These are phyloP conservation scores for Calonectria pteridis DNA, from an alignment of 2,329 filamentous ascomycete genomes.

Conservation along the genomic window DNA sequence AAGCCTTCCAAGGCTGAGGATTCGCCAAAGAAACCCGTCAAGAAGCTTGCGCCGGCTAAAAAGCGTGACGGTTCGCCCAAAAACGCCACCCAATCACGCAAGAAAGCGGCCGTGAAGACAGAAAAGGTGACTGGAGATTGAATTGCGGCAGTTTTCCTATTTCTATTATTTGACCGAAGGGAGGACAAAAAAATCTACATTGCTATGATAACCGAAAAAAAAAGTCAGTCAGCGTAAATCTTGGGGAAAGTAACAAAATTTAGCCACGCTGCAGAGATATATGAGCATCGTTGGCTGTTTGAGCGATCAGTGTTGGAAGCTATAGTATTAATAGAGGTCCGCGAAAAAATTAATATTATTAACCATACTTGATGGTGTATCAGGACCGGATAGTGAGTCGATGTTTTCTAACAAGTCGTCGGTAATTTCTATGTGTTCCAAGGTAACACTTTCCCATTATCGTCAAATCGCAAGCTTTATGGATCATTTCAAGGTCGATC, in stretches of 20 bases:
- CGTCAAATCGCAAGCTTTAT: not conserved
- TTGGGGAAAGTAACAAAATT: not conserved
- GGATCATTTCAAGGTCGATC: not conserved
- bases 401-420: not conserved
- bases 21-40: not conserved
- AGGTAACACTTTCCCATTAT: not conserved
- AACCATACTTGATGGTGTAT: not conserved
- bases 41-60: not conserved
- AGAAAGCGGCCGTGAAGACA: not conserved
- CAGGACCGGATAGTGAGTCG: not conserved
- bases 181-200: not conserved
- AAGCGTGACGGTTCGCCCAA: not conserved
- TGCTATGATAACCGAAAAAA: not conserved
- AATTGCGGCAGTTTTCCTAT: not conserved
- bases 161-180: not conserved
- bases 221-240: not conserved
- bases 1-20: not conserved
- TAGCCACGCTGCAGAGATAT: not conserved
- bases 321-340: constrained; percentile 3
- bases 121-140: too few species aligned
- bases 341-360: constrained; percentile 1
- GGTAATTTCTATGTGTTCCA: too few species aligned
- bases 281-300: not conserved
- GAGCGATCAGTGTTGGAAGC: not conserved
- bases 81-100: not conserved